Evolutionary conservation across 140 eudicot genomes (phyloP).

Genomic region (Erigeron philadelphicus): DNA sequence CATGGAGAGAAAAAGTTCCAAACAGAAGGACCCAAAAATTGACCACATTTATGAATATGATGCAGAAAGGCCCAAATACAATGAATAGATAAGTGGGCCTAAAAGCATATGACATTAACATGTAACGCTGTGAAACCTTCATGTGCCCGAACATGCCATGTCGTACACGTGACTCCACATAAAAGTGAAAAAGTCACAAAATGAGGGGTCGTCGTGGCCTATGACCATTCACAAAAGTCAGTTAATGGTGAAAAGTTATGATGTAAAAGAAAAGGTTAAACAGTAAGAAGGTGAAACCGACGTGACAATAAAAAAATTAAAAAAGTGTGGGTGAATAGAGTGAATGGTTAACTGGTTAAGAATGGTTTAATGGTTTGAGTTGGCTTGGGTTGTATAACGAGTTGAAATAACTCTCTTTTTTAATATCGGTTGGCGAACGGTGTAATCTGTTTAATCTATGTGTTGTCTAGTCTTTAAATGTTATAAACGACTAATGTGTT

Average conservation of each 20-base stretch:
- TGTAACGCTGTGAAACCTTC: conserved; percentile 2
- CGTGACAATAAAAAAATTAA: too few relatives aligned
- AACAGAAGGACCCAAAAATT: neutral
- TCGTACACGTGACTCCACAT: neutral
- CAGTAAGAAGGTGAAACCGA: too few relatives aligned
- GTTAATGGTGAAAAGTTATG: neutral
- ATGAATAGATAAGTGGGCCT: neutral
- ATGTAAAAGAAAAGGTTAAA: neutral
- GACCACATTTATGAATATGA: neutral
- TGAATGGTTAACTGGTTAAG: too few relatives aligned
- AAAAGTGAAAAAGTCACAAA: neutral
- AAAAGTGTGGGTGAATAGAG: too few relatives aligned
- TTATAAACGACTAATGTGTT: too few relatives aligned
- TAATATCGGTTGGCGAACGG: too few relatives aligned
- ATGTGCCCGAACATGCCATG: neutral
- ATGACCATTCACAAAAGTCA: neutral
- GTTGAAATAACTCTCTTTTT: too few relatives aligned
- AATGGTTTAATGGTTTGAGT: too few relatives aligned
- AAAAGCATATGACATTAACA: neutral
- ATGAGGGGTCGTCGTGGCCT: neutral
- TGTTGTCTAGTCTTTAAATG: too few relatives aligned
- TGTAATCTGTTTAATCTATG: too few relatives aligned
- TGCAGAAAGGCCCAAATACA: neutral
- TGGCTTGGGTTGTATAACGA: too few relatives aligned
- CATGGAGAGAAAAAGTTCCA: neutral